Evolutionary conservation across 2,329 filamentous ascomycete genomes (phyloP), one percentile per base, ranked within the genome.

Genomic region (Zopfia rhizophila): DNA sequence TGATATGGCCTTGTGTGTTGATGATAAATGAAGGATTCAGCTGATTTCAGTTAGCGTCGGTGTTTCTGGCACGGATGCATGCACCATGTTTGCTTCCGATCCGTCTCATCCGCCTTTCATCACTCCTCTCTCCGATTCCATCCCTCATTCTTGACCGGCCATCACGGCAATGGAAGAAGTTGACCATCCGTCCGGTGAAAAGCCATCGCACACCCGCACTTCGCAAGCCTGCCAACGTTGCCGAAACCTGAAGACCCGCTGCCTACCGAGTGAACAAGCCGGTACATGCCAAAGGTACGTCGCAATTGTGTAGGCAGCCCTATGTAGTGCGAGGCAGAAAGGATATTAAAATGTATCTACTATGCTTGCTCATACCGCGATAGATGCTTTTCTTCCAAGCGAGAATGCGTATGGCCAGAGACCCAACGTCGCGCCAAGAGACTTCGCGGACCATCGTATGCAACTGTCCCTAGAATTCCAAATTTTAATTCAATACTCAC

Each of bases 171-270:
- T 68, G 67, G 63, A 61, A 41, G 48, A 61, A 7, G 50, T 30
- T 40, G 55, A 64, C 39, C 43, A 55, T 12, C 45, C 59, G 19
- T 35, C 38, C 38, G 48, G 45, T 21, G 42, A 48, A 6, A 56
- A 51, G 18, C 32, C 53, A 16, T 35, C 41, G 10, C 47, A 41
- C 3, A 11, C 45, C 10, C 64, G 66, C 17, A 66, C 62, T 7
- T 47, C 48, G 3, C 65, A 70, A 38, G 68, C 68, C 3, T 70
- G 68, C 41, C 61, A 69, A 40, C 55, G 63, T 23, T 70, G 68
- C 38, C 58, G 66, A n/a, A 62, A 38, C 31, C 44, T 68, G 4
- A 70, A 70, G 43, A 68, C 65, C 4, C 60, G 63, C 16, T 70
- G 66, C 44, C 41, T 69, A 30, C 68, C 61, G 17, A 68, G 68